phyloP scores from a whole-genome alignment of 345 rosid genomes.

The Eucalyptus brandiana region DNA sequence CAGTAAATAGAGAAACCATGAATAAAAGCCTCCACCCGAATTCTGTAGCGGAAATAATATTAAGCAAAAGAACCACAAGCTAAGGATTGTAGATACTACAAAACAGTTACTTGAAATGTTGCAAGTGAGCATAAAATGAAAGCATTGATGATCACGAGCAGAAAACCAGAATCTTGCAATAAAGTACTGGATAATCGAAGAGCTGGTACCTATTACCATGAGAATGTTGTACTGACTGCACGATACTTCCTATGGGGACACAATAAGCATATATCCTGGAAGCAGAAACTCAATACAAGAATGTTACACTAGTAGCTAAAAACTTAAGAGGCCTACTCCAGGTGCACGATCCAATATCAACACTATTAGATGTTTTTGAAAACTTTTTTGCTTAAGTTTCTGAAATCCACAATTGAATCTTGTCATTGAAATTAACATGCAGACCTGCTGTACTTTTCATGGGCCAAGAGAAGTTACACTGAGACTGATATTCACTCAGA shows the following conservation, averaged over 20 bases:
- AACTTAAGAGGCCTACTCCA: background rate
- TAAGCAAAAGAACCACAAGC: background rate
- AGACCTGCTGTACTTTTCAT: background rate
- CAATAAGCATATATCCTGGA: background rate
- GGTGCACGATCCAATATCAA: background rate
- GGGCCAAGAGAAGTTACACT: background rate
- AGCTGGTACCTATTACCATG: background rate
- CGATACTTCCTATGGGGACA: background rate
- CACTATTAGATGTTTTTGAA: background rate
- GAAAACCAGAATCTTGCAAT: background rate
- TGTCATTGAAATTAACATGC: background rate
- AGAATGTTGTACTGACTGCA: background rate
- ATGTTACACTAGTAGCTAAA: background rate
- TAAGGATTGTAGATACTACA: background rate
- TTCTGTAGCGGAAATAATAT: background rate
- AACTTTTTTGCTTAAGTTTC: background rate
- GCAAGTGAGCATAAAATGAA: background rate
- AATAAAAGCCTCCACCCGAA: background rate
- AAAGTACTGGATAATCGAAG: background rate
- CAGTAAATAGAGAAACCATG: background rate
- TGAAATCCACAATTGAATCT: background rate
- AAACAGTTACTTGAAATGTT: background rate
- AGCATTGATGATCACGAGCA: background rate
- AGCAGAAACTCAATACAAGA: background rate
- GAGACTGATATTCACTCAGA: background rate